phyloP scores from a whole-genome alignment of 2,329 filamentous ascomycete species.

The Chaetomiaceae sp. region DNA sequence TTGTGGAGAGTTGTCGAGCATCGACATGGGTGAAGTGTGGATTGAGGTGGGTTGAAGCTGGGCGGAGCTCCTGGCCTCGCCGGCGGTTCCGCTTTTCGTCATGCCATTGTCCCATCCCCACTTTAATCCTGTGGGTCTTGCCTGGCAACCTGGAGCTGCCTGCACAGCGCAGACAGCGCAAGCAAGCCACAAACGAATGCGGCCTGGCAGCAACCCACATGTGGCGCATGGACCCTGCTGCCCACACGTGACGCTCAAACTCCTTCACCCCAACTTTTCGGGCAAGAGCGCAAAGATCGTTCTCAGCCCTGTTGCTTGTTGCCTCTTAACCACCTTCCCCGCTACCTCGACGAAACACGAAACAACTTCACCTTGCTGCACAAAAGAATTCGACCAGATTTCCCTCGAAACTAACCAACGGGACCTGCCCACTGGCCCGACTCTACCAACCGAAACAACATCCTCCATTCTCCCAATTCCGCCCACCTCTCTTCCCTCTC shows the following conservation, averaged over 20 bases:
- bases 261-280: conserved; percentile 10
- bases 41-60: too few relatives aligned
- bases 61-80: too few relatives aligned
- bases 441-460: neutral
- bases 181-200: too few relatives aligned
- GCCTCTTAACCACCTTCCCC: conserved; percentile 13
- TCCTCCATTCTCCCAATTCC: neutral
- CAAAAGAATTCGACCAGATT: neutral
- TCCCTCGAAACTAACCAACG: neutral
- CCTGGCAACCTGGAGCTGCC: too few relatives aligned
- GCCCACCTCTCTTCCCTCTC: neutral
- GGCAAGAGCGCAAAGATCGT: conserved; percentile 11
- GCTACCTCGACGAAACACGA: conserved; percentile 10
- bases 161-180: neutral
- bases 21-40: too few relatives aligned
- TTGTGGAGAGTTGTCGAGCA: neutral
- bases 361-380: neutral
- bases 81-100: too few relatives aligned
- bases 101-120: too few relatives aligned
- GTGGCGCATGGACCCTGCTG: neutral
- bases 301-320: conserved; percentile 12
- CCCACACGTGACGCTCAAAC: conserved; percentile 16
- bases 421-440: neutral
- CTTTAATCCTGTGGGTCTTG: neutral
- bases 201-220: neutral